These are phyloP conservation scores for Tuber umbilicatum DNA, from an alignment of 495 filamentous ascomycete genomes.

Conservation along the genomic window DNA sequence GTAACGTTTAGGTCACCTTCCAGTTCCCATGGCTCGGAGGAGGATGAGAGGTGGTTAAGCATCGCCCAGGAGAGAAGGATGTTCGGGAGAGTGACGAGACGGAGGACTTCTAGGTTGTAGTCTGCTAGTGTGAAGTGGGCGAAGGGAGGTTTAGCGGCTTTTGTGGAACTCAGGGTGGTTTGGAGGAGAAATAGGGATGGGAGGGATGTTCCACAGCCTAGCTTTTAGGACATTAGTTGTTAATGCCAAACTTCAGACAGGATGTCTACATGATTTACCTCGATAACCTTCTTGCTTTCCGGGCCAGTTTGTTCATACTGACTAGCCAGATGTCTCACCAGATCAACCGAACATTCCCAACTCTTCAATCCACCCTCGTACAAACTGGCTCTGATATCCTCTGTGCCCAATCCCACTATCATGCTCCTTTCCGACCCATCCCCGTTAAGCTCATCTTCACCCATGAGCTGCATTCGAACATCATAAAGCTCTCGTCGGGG, in stretches of 20 bases:
- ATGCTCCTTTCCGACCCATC: conserved; percentile 29
- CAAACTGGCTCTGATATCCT: conserved; percentile 80
- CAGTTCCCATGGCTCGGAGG: conserved; percentile 19
- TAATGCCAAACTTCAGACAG: background rate
- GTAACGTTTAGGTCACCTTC: conserved; percentile 69
- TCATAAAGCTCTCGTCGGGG: conserved; percentile 89
- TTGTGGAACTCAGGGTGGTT: conserved; percentile 49
- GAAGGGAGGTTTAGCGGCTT: conserved; percentile 48
- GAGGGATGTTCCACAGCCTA: conserved; percentile 85
- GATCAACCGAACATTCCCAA: conserved; percentile 90
- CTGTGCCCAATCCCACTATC: conserved; percentile 57
- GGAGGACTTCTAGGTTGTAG: conserved; percentile 80
- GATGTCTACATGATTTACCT: conserved; percentile 52
- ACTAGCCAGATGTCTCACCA: conserved; percentile 61
- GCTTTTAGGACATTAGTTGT: conserved; percentile 46
- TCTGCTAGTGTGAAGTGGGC: conserved; percentile 73
- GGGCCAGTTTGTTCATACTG: conserved; percentile 19
- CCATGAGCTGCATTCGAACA: conserved; percentile 87
- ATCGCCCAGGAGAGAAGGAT: conserved; percentile 74
- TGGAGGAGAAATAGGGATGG: conserved; percentile 74
- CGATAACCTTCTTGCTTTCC: conserved; percentile 55
- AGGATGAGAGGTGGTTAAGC: conserved; percentile 40
- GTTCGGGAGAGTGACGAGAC: conserved; percentile 83
- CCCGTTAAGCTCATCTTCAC: conserved; percentile 50
- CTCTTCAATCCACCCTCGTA: conserved; percentile 99